Base-by-base conservation (phyloP, 768 basidiomycete species). In the Hysterangium stoloniferum region DNA sequence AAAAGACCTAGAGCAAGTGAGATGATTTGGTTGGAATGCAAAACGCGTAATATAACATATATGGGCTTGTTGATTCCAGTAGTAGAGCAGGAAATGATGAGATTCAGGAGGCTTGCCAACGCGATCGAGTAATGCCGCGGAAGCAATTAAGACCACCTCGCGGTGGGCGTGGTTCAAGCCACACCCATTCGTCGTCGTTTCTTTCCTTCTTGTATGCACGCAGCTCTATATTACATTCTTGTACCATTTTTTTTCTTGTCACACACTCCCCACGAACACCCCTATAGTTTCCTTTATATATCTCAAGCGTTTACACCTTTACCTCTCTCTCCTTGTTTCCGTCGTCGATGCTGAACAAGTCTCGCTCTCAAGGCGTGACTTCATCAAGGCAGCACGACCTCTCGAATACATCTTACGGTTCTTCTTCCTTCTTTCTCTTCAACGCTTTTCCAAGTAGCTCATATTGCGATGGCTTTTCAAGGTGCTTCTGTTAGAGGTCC, bases 401-500 rank as follows among this genome's bases (percentile, higher is more conserved):
- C 27, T 51, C 7, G 8, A 28, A 28, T 43, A 51, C 28, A 51
- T 5, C 37, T 29, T 20, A 41, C 22, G 40, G 40, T 41, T 41
- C 28, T 12, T 41, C 40, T 37, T 37, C 20, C 35, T 20, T 7
- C 35, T n/a, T n/a, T 37, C n/a, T n/a, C n/a, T n/a, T n/a, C n/a
- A n/a, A n/a, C n/a, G n/a, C 22, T 20, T 20, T 15, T 38, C 49
- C n/a, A 29, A 6, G 37, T 51, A 22, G 28, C 49, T 51, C 33
- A 51, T 35, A 29, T 40, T 19, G 31, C 38, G 31, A 19, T 13
- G 17, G 8, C 45, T 15, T 41, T 28, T 41, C 25, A 20, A 51
- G 49, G 49, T 51, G 29, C 49, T 8, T 40, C 49, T 28, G 27
- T 51, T 19, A 31, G 41, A 25, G 49, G 49, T 2, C 49, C 49